Evolutionary conservation across 2,329 filamentous ascomycete species (phyloP), one percentile per base, ranked within the genome.

Genomic region (Aspergillus spinulosporus): DNA sequence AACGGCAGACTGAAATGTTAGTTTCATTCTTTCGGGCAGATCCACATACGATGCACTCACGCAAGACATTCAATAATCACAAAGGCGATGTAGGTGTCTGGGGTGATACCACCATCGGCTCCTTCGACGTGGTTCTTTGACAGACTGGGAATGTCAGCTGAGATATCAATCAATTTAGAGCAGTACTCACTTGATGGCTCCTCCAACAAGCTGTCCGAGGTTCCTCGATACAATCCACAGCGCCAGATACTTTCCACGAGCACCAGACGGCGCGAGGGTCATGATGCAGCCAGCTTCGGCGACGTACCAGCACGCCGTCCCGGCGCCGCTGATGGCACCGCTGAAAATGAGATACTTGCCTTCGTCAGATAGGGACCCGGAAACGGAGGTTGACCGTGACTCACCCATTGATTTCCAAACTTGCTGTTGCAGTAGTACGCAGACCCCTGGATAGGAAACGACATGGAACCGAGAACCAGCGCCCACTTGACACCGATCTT

Each of bases 351-450:
- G 71, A 49, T 75, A 76, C 73, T 52, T 5, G 12, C 14, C 1
- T 34, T 14, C n/a, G 7, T 45, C 21, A 39, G 32, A 15, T 4
- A 15, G 4, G 8, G 11, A 4, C 11, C 34, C 11, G 9, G 34
- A 37, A 12, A 37, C 34, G 32, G n/a, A 9, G 34, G n/a, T 37
- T 12, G 34, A 37, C 34, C 34, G 12, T 14, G n/a, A 36, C 50
- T 46, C 42, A 52, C 50, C 50, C 77, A 79, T 64, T 79, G 76
- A 42, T 72, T 79, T 3, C 77, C 77, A 56, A 77, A 79, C 60
- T 78, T 78, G 64, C 75, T 78, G 43, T 79, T 80, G 63, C 74
- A 77, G 61, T 80, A 80, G 59, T 79, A 80, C 7, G 76, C 75
- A 0, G 77, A 79, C 3, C 77, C 77, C 15, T 72, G 71, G 36